A percentile compares a stretch with the other conserved stretches of the same genome.
Evolutionary conservation across 495 filamentous ascomycete species (phyloP).

Genomic region (Tuber umbilicatum): DNA sequence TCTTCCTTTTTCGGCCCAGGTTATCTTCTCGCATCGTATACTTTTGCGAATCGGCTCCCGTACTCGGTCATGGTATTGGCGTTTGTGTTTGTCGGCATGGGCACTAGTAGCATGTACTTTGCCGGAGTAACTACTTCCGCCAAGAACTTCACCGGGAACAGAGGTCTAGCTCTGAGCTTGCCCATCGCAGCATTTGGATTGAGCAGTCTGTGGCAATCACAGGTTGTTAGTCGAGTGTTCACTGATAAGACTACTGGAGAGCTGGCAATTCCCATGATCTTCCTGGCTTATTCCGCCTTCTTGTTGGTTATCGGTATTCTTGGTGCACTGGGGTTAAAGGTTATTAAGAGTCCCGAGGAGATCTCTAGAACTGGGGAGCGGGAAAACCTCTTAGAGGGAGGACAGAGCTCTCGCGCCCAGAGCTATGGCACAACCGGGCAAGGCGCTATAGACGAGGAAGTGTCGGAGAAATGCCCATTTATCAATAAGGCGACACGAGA

Average conservation of each 20-base stretch:
- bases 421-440: constrained; percentile 19
- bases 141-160: constrained; percentile 84
- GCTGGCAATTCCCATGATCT: constrained; percentile 80
- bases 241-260: constrained; percentile 62
- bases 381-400: constrained; percentile 26
- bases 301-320: constrained; percentile 64
- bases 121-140: constrained; percentile 86
- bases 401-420: background rate
- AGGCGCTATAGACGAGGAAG: constrained; percentile 32
- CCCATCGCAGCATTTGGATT: constrained; percentile 91
- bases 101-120: constrained; percentile 81
- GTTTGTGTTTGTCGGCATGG: constrained; percentile 73
- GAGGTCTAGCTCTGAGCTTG: constrained; percentile 79
- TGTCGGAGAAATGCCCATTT: constrained; percentile 54
- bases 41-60: constrained; percentile 66
- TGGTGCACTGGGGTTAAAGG: constrained; percentile 61
- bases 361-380: constrained; percentile 50
- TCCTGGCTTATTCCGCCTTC: constrained; percentile 67
- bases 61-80: constrained; percentile 77
- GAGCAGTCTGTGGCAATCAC: constrained; percentile 91
- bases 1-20: constrained; percentile 67
- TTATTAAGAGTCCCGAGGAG: constrained; percentile 52
- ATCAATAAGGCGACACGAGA: constrained; percentile 79
- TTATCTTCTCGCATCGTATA: constrained; percentile 77
- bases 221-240: constrained; percentile 73